phyloP scores from a whole-genome alignment of 2,329 filamentous ascomycete genomes.

The Diaporthe eres region DNA sequence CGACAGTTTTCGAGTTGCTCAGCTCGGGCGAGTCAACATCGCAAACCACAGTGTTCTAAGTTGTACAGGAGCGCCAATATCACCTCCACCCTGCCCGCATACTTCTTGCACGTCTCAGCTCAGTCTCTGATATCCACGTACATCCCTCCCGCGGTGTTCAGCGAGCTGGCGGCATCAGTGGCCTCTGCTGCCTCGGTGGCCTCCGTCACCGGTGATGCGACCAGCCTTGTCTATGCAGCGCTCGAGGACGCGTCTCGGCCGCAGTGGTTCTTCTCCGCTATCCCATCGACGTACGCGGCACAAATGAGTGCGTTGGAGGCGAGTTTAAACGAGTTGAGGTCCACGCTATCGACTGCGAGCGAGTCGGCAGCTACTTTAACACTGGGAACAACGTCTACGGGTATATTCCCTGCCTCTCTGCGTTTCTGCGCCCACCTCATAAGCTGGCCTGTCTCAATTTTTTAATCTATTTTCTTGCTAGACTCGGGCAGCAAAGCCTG shows the following conservation, averaged over 20 bases:
- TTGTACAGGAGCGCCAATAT: not conserved
- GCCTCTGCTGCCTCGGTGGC: conserved; percentile 10
- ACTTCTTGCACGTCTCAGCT: not conserved
- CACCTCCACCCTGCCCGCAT: not conserved
- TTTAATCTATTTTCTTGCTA: not conserved
- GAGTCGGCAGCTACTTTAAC: not conserved
- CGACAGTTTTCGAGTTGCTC: not conserved
- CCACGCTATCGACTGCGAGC: not conserved
- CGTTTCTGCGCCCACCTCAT: not conserved
- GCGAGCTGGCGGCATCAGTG: conserved; percentile 4
- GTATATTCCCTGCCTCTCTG: not conserved
- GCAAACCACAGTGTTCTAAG: not conserved
- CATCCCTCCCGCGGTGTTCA: not conserved
- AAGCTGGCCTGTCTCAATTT: too few relatives aligned
- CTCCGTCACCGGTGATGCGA: conserved; percentile 8
- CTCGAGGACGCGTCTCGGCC: conserved; percentile 11
- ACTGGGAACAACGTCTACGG: not conserved
- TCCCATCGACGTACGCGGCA: not conserved
- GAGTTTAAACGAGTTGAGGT: not conserved
- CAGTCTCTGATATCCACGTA: not conserved
- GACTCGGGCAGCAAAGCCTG: conserved; percentile 25
- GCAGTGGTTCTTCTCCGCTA: conserved; percentile 28
- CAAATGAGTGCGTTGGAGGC: conserved; percentile 2
- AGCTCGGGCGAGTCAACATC: not conserved
- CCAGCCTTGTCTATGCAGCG: conserved; percentile 15